phyloP scores from a whole-genome alignment of 192 early-diverging fungal genomes.

The Chytriomyces sp. region DNA sequence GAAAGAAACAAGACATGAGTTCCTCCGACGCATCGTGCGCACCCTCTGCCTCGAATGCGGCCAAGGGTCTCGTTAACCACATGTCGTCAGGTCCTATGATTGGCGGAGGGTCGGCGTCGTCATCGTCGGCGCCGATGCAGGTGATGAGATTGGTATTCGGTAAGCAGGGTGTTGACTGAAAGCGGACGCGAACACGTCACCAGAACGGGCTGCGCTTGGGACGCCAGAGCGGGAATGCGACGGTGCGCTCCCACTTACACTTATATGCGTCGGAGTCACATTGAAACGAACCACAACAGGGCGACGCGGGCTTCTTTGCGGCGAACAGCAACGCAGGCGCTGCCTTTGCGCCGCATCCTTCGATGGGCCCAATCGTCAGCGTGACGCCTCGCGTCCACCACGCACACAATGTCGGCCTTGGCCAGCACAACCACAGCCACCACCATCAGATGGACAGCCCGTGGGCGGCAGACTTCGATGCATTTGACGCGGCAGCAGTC shows the following conservation, averaged over 20 bases:
- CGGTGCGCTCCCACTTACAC: background rate
- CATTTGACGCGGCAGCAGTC: background rate
- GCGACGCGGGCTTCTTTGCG: background rate
- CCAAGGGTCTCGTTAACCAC: conserved; percentile 25
- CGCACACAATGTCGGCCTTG: background rate
- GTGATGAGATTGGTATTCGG: background rate
- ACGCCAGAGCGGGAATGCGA: no score
- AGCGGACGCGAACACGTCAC: background rate
- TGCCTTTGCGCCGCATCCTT: background rate
- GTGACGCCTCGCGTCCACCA: background rate
- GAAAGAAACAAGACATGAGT: background rate
- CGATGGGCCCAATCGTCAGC: background rate
- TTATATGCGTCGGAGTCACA: background rate
- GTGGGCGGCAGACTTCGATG: conserved; percentile 2
- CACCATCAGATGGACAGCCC: background rate
- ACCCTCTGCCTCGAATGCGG: conserved; percentile 8
- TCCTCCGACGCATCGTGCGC: conserved; percentile 19
- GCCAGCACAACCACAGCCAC: background rate
- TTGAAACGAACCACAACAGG: background rate
- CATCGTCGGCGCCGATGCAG: background rate
- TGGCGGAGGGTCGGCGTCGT: background rate
- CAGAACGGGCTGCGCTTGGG: background rate
- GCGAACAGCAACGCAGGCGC: background rate
- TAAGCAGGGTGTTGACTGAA: background rate
- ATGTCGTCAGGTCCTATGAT: background rate